Conservation (phyloP, 140 eudicot genomes). For the Anethum foeniculum region DNA sequence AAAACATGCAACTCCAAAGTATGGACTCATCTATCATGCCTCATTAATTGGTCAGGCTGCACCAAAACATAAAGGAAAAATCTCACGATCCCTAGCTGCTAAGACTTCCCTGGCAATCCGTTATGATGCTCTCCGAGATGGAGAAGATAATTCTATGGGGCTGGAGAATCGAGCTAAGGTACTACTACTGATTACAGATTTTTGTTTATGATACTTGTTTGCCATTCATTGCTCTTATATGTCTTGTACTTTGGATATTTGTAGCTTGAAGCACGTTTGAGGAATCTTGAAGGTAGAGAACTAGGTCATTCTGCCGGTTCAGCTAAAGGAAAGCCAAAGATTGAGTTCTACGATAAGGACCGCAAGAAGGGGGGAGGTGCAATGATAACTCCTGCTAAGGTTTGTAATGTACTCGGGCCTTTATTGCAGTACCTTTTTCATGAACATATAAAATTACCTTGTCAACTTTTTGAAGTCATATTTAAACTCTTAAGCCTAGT, state of each 20-base stretch:
- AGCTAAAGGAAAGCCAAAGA: slow-evolving; percentile 90
- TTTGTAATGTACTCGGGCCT: not conserved
- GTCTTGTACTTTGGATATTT: not conserved
- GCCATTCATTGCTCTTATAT: not conserved
- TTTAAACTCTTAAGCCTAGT: not conserved
- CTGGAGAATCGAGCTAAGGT: slow-evolving; percentile 85
- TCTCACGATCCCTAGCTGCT: slow-evolving; percentile 88
- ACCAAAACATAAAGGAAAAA: slow-evolving; percentile 82
- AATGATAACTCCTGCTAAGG: slow-evolving; percentile 90
- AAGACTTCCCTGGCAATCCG: slow-evolving; percentile 81
- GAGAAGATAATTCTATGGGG: slow-evolving; percentile 83
- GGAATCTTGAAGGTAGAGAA: slow-evolving; percentile 78
- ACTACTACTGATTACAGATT: not conserved
- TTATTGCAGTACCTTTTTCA: not conserved
- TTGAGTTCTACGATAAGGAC: slow-evolving; percentile 86
- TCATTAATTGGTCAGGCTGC: slow-evolving; percentile 94
- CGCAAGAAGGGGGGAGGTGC: slow-evolving; percentile 78
- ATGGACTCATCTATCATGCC: slow-evolving; percentile 90
- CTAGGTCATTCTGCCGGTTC: slow-evolving; percentile 82
- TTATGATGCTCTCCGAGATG: slow-evolving; percentile 81
- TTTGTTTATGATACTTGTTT: not conserved
- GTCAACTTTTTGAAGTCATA: not conserved
- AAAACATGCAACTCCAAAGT: slow-evolving; percentile 93
- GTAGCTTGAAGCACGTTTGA: slow-evolving; percentile 86
- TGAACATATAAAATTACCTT: not conserved